Conservation (phyloP, 345 rosid species). For the Draba incana region DNA sequence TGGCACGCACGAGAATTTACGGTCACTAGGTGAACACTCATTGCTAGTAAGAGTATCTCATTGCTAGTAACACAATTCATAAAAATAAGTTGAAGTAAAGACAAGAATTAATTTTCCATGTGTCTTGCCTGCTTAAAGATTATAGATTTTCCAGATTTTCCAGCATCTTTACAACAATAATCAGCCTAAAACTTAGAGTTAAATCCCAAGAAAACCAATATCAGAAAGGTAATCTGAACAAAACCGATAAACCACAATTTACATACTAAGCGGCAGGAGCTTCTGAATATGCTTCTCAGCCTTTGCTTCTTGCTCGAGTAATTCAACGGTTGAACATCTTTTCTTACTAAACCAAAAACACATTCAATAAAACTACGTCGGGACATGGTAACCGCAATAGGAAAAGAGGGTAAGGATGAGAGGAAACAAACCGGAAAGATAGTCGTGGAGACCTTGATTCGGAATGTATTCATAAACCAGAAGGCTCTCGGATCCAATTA, state of each 20-base stretch:
- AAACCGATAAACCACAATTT: no score
- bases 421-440: conserved; percentile 54
- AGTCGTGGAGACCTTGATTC: conserved; percentile 72
- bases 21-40: no score
- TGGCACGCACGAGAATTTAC: no score
- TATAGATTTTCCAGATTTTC: conserved; percentile 98
- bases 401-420: background rate
- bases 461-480: conserved; percentile 80
- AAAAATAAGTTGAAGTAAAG: conserved; percentile 5
- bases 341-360: conserved; percentile 48
- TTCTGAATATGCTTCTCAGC: conserved; percentile 95
- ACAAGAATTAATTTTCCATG: background rate
- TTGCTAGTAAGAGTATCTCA: background rate
- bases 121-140: conserved; percentile 92
- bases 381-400: background rate
- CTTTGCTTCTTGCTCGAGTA: conserved; percentile 81
- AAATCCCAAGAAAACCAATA: no score
- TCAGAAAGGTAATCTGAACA: no score
- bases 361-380: background rate
- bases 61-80: background rate
- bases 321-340: conserved; percentile 46
- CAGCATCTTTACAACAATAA: conserved; percentile 66
- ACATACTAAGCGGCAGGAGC: conserved; percentile 83
- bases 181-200: background rate
- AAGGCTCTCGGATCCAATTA: conserved; percentile 89